These are phyloP conservation scores for Fusarium oxysporum DNA, from an alignment of 2,329 filamentous ascomycete species.

Conservation along the genomic window DNA sequence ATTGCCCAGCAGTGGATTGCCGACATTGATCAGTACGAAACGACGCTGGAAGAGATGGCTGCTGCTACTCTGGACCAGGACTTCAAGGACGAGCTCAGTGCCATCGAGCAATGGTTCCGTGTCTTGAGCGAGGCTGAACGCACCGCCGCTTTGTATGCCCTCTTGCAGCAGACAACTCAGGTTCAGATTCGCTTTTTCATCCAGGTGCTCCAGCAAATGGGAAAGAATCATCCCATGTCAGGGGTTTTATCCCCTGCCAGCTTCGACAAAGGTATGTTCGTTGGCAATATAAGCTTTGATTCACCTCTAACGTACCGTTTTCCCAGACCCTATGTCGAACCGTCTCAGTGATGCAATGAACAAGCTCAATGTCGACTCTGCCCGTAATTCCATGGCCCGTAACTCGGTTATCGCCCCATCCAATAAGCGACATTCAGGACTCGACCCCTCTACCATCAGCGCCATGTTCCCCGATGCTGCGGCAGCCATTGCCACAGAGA, in stretches of 20 bases:
- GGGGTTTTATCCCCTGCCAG: constrained; percentile 93
- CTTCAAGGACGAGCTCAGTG: constrained; percentile 98
- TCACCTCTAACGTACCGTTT: constrained; percentile 24
- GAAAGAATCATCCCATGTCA: constrained; percentile 97
- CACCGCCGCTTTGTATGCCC: constrained; percentile 92
- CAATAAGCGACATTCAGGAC: constrained; percentile 95
- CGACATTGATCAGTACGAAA: constrained; percentile 98
- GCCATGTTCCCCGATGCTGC: constrained; percentile 99
- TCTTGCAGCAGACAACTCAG: constrained; percentile 98
- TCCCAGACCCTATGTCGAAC: constrained; percentile 92
- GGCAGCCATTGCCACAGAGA: constrained; percentile 97
- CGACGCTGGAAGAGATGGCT: constrained; percentile 98
- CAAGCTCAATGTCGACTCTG: constrained; percentile 88
- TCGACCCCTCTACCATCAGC: constrained; percentile 93
- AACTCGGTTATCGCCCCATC: constrained; percentile 77
- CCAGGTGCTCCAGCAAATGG: constrained; percentile 98
- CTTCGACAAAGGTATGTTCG: constrained; percentile 87
- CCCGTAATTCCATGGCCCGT: constrained; percentile 86
- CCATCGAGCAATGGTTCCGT: constrained; percentile 99
- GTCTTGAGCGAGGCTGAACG: constrained; percentile 96
- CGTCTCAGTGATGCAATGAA: constrained; percentile 96
- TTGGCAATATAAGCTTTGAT: not conserved
- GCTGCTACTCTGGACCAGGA: constrained; percentile 98
- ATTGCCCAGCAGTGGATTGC: constrained; percentile 98
- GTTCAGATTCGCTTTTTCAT: constrained; percentile 99